phyloP scores from a whole-genome alignment of 2,329 filamentous ascomycete genomes.

The Aschersonia sp. region DNA sequence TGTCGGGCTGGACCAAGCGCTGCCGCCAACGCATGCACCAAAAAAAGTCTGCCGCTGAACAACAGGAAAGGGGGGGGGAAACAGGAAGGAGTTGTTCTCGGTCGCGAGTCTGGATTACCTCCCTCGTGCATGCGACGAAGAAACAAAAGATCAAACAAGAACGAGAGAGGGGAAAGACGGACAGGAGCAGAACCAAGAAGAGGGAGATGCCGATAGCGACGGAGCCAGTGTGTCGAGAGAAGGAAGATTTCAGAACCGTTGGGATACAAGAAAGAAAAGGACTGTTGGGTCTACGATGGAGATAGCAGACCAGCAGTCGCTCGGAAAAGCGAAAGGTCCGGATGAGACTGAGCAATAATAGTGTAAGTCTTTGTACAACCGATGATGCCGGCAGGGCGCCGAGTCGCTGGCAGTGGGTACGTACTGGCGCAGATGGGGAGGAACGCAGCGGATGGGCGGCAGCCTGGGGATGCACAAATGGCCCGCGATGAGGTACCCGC shows the following conservation, averaged over 20 bases:
- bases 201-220: conserved; percentile 1
- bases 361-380: conserved; percentile 2
- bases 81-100: conserved; percentile 1
- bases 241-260: not conserved
- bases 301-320: conserved; percentile 1
- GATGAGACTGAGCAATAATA: not conserved
- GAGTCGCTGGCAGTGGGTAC: not conserved
- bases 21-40: conserved; percentile 5
- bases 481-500: not conserved
- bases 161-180: not conserved
- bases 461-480: not conserved
- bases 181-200: not conserved
- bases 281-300: conserved; percentile 4
- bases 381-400: not conserved
- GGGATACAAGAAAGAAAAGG: not conserved
- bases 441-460: conserved; percentile 2
- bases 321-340: conserved; percentile 6
- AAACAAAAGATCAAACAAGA: not conserved
- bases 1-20: conserved; percentile 7
- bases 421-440: not conserved
- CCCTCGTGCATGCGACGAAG: conserved; percentile 3
- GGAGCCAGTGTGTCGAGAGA: conserved; percentile 1
- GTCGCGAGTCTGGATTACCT: conserved; percentile 4
- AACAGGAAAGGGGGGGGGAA: not conserved
- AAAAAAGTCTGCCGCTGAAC: not conserved